These are phyloP conservation scores for Spiromastix sp. DNA, from an alignment of 2,329 filamentous ascomycete genomes.

Conservation along the genomic window DNA sequence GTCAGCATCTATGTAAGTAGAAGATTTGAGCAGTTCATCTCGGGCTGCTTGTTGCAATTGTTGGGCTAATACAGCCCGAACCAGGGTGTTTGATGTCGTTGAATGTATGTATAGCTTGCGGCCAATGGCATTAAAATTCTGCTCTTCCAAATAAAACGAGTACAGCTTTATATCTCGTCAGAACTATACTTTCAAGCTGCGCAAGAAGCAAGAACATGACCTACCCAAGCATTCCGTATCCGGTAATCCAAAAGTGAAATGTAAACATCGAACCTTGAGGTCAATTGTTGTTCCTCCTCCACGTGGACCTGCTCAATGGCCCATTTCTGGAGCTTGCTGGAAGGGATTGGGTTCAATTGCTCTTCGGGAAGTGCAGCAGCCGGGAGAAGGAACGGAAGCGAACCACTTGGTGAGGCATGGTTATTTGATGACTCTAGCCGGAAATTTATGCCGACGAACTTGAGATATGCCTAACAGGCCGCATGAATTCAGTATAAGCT, in stretches of 20 bases:
- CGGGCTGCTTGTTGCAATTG: constrained; percentile 65
- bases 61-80: constrained; percentile 52
- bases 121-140: constrained; percentile 58
- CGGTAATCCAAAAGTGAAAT: constrained; percentile 63
- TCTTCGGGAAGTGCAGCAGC: constrained; percentile 24
- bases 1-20: constrained; percentile 42
- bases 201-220: constrained; percentile 12
- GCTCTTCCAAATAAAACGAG: constrained; percentile 63
- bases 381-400: constrained; percentile 78
- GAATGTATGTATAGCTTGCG: constrained; percentile 58
- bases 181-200: constrained; percentile 2
- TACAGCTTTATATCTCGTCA: constrained; percentile 49
- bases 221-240: constrained; percentile 78
- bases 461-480: constrained; percentile 62
- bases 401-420: constrained; percentile 80
- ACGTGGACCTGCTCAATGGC: constrained; percentile 41
- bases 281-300: constrained; percentile 40
- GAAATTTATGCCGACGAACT: constrained; percentile 61
- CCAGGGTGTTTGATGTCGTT: constrained; percentile 49
- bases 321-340: constrained; percentile 61
- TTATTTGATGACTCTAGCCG: constrained; percentile 66
- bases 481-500: neutral
- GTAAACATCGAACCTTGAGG: constrained; percentile 53
- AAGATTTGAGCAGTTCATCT: constrained; percentile 59
- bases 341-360: constrained; percentile 42